phyloP scores from a whole-genome alignment of 2,329 filamentous ascomycete genomes.

The Massarina eburnea region DNA sequence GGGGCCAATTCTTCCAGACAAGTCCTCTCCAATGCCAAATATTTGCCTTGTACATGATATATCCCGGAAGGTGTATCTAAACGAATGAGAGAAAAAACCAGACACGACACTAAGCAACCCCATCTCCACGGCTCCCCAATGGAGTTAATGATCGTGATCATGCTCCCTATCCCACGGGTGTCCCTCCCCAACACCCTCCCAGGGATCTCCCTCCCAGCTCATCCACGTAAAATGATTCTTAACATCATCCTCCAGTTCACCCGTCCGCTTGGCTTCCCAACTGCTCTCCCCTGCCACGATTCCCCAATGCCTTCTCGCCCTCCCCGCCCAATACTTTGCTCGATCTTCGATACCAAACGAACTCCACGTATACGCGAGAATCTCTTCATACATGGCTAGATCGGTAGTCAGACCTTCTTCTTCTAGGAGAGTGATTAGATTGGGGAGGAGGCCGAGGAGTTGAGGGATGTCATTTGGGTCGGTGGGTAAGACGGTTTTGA shows the following conservation, averaged over 20 bases:
- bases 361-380: slow-evolving; percentile 35
- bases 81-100: no score
- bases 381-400: slow-evolving; percentile 32
- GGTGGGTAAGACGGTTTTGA: slow-evolving; percentile 27
- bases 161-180: slow-evolving; percentile 6
- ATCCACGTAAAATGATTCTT: slow-evolving; percentile 29
- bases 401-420: slow-evolving; percentile 30
- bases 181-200: slow-evolving; percentile 4
- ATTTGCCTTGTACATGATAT: no score
- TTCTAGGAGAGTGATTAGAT: slow-evolving; percentile 27
- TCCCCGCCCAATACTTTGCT: slow-evolving; percentile 31
- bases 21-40: no score
- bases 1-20: no score
- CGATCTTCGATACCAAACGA: slow-evolving; percentile 24
- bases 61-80: no score
- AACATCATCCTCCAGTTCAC: slow-evolving; percentile 23
- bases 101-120: no score
- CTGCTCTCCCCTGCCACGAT: slow-evolving; percentile 29
- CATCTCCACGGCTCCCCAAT: no score
- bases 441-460: slow-evolving; percentile 25
- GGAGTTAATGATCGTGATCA: slow-evolving; percentile 13
- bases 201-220: slow-evolving; percentile 20
- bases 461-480: slow-evolving; percentile 18
- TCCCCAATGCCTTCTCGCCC: slow-evolving; percentile 27
- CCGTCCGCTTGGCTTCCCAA: slow-evolving; percentile 25